phyloP scores from a whole-genome alignment of 306 rosid genomes.

The Hylodesmum podocarpum region DNA sequence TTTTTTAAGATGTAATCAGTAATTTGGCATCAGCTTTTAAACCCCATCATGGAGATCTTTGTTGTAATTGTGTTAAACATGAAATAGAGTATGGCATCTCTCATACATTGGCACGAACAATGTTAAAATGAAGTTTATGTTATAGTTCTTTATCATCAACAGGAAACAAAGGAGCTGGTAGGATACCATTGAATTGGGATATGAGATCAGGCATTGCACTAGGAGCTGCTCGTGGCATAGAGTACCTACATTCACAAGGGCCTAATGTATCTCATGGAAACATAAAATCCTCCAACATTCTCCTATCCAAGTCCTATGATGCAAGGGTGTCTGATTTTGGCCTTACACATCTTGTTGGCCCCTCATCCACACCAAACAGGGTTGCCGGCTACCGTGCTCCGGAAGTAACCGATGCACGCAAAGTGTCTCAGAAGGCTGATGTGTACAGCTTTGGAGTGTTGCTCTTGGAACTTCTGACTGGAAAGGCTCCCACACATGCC shows the following conservation, averaged over 20 bases:
- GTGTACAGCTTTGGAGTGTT: slow-evolving; percentile 69
- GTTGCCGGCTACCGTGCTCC: slow-evolving; percentile 73
- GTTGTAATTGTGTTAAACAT: neutral
- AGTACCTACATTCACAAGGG: slow-evolving; percentile 66
- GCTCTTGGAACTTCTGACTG: slow-evolving; percentile 68
- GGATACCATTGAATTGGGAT: slow-evolving; percentile 69
- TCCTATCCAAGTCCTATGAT: slow-evolving; percentile 57
- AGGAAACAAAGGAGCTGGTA: slow-evolving; percentile 69
- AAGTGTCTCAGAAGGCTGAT: slow-evolving; percentile 67
- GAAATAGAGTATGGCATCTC: neutral
- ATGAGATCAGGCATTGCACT: slow-evolving; percentile 58
- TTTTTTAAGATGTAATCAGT: neutral
- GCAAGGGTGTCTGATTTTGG: slow-evolving; percentile 71
- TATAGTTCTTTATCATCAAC: neutral
- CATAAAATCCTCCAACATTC: slow-evolving; percentile 67
- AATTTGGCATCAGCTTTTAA: neutral
- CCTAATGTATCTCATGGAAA: slow-evolving; percentile 60
- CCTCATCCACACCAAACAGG: slow-evolving; percentile 59
- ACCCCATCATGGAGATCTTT: neutral
- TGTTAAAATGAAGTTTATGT: neutral
- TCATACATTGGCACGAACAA: slow-evolving; percentile 4
- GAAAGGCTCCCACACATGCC: slow-evolving; percentile 66
- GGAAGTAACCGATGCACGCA: slow-evolving; percentile 64
- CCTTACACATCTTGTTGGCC: slow-evolving; percentile 69
- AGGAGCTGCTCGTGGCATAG: slow-evolving; percentile 61